Conservation (phyloP, 495 filamentous ascomycete species). For the Trichocladium uniseriatum region DNA sequence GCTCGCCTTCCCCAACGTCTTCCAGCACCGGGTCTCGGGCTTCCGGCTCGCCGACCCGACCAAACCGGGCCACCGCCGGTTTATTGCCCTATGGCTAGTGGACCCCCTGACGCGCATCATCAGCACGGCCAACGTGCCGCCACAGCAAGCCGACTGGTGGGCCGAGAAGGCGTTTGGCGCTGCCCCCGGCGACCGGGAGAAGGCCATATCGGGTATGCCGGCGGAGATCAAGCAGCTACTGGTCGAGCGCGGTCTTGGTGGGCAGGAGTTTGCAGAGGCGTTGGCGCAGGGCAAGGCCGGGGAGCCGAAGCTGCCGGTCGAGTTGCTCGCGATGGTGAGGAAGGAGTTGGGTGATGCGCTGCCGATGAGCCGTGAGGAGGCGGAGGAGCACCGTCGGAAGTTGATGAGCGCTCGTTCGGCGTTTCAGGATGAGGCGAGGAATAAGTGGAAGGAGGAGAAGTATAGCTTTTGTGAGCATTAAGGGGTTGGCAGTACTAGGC, state of each 20-base stretch:
- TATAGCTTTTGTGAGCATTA: conserved; percentile 15
- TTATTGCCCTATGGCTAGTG: conserved; percentile 49
- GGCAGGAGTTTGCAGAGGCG: conserved; percentile 10
- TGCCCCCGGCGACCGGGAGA: background rate
- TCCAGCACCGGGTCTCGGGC: conserved; percentile 45
- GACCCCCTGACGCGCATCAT: conserved; percentile 43
- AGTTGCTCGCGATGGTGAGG: conserved; percentile 33
- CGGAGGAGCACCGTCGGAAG: conserved; percentile 34
- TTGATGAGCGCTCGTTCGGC: conserved; percentile 39
- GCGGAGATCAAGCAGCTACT: conserved; percentile 23
- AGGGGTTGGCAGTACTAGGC: too few relatives aligned
- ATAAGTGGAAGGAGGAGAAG: background rate
- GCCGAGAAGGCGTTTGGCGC: conserved; percentile 18
- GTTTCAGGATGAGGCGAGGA: background rate
- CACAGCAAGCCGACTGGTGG: conserved; percentile 39
- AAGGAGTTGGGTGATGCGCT: conserved; percentile 14
- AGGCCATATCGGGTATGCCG: conserved; percentile 6
- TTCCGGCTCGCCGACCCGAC: conserved; percentile 42
- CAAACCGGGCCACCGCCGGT: conserved; percentile 45
- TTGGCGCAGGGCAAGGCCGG: conserved; percentile 7
- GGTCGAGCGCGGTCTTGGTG: conserved; percentile 27
- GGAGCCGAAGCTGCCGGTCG: conserved; percentile 23
- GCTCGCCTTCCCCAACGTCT: conserved; percentile 34
- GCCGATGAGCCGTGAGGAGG: conserved; percentile 36
- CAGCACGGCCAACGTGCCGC: conserved; percentile 49